Evolutionary conservation across 805 yeast species (phyloP), one percentile per base, ranked within the genome.

Genomic region (Candida boleticola): DNA sequence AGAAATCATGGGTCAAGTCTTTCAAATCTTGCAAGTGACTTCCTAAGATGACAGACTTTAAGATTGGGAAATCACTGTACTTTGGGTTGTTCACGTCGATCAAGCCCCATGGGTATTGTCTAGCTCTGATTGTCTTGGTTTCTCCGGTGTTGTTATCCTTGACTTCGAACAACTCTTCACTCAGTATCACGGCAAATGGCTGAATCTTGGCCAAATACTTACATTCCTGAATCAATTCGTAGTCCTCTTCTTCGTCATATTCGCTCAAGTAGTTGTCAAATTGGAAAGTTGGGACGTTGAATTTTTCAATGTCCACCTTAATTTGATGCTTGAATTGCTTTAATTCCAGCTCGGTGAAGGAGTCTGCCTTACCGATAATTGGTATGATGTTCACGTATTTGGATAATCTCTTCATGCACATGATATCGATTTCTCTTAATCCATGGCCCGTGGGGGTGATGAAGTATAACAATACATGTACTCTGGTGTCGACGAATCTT

Each of bases 401-500:
- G 13, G 90, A 77, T 39, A 90, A 71, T 36, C 74, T 70, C 51
- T 72, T 78, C 83, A 90, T 85, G 40, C 86, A 72, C 48, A 74
- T 76, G 29, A 85, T 71, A 58, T 92, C 98, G 44, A 85, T 57
- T 58, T 85, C 92, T 46, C 85, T 70, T 48, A 85, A 69, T 1
- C 92, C 90, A 58, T 85, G 93, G 14, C 95, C 95, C 3, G 82
- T 78, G 27, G 92, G 84, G 42, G 82, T 80, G 41, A 89, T 77
- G 55, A 89, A 83, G 66, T 88, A 89, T 39, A 89, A 63, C 51
- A 90, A 79, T 22, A 80, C 81, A 57, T 85, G 93, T 32, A 85
- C 87, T 53, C 93, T 72, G 14, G 89, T 74, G 64, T 86, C 92
- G 51, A 77, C 82, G 56, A 84, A 82, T 49, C 87, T 72, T 20